phyloP scores from a whole-genome alignment of 2,329 filamentous ascomycete genomes.

The Periconia macrospinosa region DNA sequence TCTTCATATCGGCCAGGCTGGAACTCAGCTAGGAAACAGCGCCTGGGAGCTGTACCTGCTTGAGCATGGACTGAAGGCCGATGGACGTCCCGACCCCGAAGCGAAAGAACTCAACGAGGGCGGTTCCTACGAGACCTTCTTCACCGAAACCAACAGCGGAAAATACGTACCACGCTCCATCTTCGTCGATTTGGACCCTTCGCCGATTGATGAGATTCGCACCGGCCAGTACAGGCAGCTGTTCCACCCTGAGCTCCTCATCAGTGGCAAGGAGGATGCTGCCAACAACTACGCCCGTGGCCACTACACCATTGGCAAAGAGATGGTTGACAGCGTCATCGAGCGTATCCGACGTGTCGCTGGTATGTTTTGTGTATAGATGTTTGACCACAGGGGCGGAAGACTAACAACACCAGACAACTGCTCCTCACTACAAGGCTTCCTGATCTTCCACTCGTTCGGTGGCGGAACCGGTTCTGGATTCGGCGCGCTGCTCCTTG shows the following conservation, averaged over 20 bases:
- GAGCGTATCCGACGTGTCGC: constrained; percentile 70
- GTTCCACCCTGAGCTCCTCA: constrained; percentile 72
- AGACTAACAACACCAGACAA: constrained; percentile 57
- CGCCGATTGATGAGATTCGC: constrained; percentile 73
- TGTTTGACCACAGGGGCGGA: background rate
- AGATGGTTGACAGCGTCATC: constrained; percentile 72
- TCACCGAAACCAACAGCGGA: constrained; percentile 70
- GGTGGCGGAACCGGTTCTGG: constrained; percentile 73
- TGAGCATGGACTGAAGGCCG: constrained; percentile 68
- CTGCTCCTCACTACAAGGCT: constrained; percentile 72
- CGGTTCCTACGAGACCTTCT: constrained; percentile 73
- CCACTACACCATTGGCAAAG: constrained; percentile 76
- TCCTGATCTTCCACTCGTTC: constrained; percentile 76
- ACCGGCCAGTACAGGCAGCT: constrained; percentile 68
- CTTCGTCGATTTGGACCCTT: constrained; percentile 73
- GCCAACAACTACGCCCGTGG: constrained; percentile 78
- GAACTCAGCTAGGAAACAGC: constrained; percentile 73
- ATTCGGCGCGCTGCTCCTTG: constrained; percentile 71
- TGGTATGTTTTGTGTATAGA: constrained; percentile 50
- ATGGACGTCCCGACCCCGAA: constrained; percentile 66
- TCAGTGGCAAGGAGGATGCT: constrained; percentile 76
- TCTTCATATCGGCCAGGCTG: constrained; percentile 71
- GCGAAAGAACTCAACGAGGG: constrained; percentile 61
- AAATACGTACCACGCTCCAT: constrained; percentile 74
- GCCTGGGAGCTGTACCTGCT: constrained; percentile 77